Evolutionary conservation across 768 basidiomycete species (phyloP).

Genomic region (Boletus barrowsii): DNA sequence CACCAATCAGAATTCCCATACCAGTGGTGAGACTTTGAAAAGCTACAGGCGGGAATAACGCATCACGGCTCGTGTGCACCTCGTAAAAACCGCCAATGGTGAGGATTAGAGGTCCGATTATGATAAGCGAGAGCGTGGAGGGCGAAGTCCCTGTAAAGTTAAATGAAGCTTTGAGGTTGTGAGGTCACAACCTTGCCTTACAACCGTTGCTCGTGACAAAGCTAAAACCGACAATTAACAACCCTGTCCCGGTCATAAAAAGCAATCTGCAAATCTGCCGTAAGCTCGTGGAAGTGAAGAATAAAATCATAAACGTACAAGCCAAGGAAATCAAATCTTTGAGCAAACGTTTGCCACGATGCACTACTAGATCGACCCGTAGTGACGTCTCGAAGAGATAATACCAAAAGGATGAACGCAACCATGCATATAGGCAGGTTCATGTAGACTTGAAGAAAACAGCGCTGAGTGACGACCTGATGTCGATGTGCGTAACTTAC

Average conservation of each 20-base stretch:
- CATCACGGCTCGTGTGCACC: slow-evolving; percentile 60
- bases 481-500: slow-evolving; percentile 44
- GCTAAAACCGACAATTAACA: slow-evolving; percentile 77
- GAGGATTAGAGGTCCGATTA: slow-evolving; percentile 53
- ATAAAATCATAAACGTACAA: slow-evolving; percentile 49
- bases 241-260: slow-evolving; percentile 73
- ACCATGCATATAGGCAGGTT: slow-evolving; percentile 73
- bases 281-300: slow-evolving; percentile 16
- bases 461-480: slow-evolving; percentile 16
- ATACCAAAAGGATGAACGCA: slow-evolving; percentile 52
- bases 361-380: slow-evolving; percentile 44
- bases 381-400: slow-evolving; percentile 59
- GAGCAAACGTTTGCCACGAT: slow-evolving; percentile 54
- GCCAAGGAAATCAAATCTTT: slow-evolving; percentile 73
- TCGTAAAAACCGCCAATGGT: slow-evolving; percentile 66
- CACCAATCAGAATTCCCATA: slow-evolving; percentile 31
- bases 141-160: slow-evolving; percentile 55
- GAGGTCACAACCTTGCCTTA: slow-evolving; percentile 36
- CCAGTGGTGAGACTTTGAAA: slow-evolving; percentile 62
- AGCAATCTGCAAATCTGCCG: slow-evolving; percentile 46
- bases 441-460: slow-evolving; percentile 59
- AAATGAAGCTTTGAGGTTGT: slow-evolving; percentile 10
- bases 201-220: slow-evolving; percentile 68
- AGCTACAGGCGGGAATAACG: slow-evolving; percentile 63
- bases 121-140: slow-evolving; percentile 58